These are phyloP conservation scores for Tetracladium maxilliforme DNA, from an alignment of 2,329 filamentous ascomycete genomes.

Conservation along the genomic window DNA sequence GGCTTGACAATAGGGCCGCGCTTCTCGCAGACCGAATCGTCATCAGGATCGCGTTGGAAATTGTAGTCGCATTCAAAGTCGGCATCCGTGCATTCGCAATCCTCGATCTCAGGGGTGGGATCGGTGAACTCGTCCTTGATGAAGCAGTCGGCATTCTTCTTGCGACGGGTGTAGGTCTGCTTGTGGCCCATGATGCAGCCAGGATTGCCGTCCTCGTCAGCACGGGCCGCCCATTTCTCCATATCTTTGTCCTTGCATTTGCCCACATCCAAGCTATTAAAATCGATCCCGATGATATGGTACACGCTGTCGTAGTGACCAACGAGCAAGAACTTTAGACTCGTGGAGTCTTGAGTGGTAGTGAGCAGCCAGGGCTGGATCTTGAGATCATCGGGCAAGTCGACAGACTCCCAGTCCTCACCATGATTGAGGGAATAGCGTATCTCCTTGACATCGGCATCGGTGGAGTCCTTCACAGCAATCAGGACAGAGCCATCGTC, in stretches of 20 bases:
- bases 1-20: constrained; percentile 49
- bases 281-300: constrained; percentile 66
- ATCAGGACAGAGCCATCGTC: constrained; percentile 83
- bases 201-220: constrained; percentile 65
- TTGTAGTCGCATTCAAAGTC: constrained; percentile 98
- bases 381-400: constrained; percentile 52
- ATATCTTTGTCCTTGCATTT: constrained; percentile 73
- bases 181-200: constrained; percentile 94
- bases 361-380: constrained; percentile 63
- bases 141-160: constrained; percentile 80
- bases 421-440: constrained; percentile 83
- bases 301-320: constrained; percentile 38
- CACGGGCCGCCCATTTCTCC: constrained; percentile 76
- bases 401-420: constrained; percentile 60
- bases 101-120: constrained; percentile 50
- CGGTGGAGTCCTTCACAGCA: constrained; percentile 59
- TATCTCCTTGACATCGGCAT: constrained; percentile 43
- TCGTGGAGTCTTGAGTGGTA: constrained; percentile 85
- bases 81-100: constrained; percentile 65
- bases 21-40: constrained; percentile 53
- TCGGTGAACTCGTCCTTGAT: constrained; percentile 76
- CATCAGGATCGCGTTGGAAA: constrained; percentile 54
- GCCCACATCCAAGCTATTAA: constrained; percentile 63
- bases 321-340: constrained; percentile 74
- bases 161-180: constrained; percentile 73